Evolutionary conservation across 805 yeast species (phyloP).

Genomic region (Ogataea siamensis): DNA sequence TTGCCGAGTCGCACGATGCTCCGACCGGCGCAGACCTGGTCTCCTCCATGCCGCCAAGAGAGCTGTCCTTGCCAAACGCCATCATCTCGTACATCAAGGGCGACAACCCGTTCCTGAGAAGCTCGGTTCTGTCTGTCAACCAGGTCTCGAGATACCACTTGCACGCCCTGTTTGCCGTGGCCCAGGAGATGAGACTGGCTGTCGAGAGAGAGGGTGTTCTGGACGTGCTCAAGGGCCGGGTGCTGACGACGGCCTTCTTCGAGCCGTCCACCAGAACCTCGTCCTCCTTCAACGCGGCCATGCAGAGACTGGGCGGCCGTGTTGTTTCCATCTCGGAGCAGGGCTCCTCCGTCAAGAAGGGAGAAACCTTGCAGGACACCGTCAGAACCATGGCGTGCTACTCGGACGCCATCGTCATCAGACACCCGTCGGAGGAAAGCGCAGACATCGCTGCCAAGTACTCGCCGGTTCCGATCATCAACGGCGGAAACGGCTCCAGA

Average conservation of each 20-base stretch:
- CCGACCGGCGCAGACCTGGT: constrained; percentile 67
- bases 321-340: constrained; percentile 83
- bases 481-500: constrained; percentile 96
- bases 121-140: constrained; percentile 82
- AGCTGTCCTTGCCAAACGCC: constrained; percentile 75
- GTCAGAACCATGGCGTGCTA: constrained; percentile 92
- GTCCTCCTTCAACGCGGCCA: constrained; percentile 97
- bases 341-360: constrained; percentile 94
- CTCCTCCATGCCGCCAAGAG: constrained; percentile 69
- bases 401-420: constrained; percentile 93
- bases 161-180: constrained; percentile 91
- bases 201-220: constrained; percentile 96
- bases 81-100: constrained; percentile 72
- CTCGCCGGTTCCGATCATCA: constrained; percentile 95
- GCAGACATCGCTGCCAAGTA: constrained; percentile 94
- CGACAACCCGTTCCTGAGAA: constrained; percentile 88
- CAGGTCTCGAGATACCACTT: constrained; percentile 85
- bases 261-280: constrained; percentile 98
- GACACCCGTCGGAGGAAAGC: constrained; percentile 92
- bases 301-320: constrained; percentile 99
- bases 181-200: constrained; percentile 95
- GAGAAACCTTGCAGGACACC: constrained; percentile 97
- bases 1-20: constrained; percentile 42
- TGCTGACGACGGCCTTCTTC: constrained; percentile 91
- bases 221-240: constrained; percentile 85